phyloP scores from a whole-genome alignment of 2,329 filamentous ascomycete species.

The Aspergillus sp. region DNA sequence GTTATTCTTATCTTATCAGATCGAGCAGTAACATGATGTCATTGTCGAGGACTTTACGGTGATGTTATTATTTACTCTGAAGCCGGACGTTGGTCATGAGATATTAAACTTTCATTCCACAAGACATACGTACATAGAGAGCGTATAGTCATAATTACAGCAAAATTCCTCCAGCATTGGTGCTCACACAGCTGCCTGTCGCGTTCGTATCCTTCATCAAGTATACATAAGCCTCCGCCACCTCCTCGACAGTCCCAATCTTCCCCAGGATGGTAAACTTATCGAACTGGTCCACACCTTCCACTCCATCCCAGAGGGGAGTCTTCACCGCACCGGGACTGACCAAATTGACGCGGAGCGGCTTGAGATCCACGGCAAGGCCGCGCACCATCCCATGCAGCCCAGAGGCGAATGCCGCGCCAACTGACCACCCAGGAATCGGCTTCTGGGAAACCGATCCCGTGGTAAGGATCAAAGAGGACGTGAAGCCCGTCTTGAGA shows the following conservation, averaged over 20 bases:
- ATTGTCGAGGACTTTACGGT: not conserved
- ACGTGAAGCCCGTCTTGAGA: constrained; percentile 40
- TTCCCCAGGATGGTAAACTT: constrained; percentile 25
- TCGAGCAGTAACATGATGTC: constrained; percentile 14
- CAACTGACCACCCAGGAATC: constrained; percentile 22
- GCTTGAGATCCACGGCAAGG: constrained; percentile 62
- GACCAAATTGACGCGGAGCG: constrained; percentile 62
- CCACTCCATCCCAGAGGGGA: constrained; percentile 36
- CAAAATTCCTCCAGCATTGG: constrained; percentile 30
- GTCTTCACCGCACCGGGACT: constrained; percentile 55
- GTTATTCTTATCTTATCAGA: constrained; percentile 19
- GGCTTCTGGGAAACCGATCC: constrained; percentile 52
- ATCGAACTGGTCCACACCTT: constrained; percentile 11
- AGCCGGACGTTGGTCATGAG: too few species aligned
- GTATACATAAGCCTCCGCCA: constrained; percentile 50
- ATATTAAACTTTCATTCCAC: not conserved
- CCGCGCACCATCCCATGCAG: constrained; percentile 53
- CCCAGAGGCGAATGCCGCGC: constrained; percentile 31
- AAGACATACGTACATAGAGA: not conserved
- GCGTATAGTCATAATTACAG: not conserved
- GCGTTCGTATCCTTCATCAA: constrained; percentile 31
- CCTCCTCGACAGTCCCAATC: constrained; percentile 39
- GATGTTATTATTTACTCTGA: not conserved
- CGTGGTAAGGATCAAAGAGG: constrained; percentile 57
- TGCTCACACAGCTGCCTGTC: constrained; percentile 42